Base-by-base conservation (phyloP, 441 rosid species). In the Dalechampia spathulata region DNA sequence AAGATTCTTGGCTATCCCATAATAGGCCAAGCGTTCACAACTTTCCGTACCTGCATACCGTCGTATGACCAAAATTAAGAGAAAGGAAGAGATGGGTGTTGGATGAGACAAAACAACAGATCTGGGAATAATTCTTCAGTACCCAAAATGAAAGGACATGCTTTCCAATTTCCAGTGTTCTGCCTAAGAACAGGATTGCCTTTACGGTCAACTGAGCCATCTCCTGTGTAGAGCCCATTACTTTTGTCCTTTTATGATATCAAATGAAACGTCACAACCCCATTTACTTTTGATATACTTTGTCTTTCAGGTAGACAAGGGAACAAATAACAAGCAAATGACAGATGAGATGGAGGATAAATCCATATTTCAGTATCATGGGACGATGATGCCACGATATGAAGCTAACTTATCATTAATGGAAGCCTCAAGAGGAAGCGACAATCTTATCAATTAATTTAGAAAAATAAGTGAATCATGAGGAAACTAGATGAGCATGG, bases 1-100 rank as follows among this genome's bases (percentile, higher is more conserved):
- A 46, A 90, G 79, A 65, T 90, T 90, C 1, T 78, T 74, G 20
- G 95, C 80, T 28, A 87, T 90, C 52, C 98, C 96, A 62, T 87
- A 85, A 68, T 78, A 90, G 58, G 95, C 98, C 73, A 90, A 68
- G 32, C 96, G 81, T 66, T 90, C 96, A 53, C 96, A 90, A 40
- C 96, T 87, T 61, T 90, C 96, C 27, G 78, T 81, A 50, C 91
- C 92, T 84, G 70, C 0, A 60, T 48, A n/a, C n/a, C n/a, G 32
- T 61, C 14, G 53, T 23, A 34, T 27, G 17, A n/a, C n/a, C n/a
- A n/a, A n/a, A n/a, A 42, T 3, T 40, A 57, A 12, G 37, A 26
- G 36, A 72, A 38, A 57, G 47, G 20, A 34, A 11, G 34, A 38
- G 27, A n/a, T n/a, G n/a, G n/a, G n/a, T n/a, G n/a, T n/a, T n/a